Conservation (phyloP, 2,329 filamentous ascomycete species). For the Colletotrichum sp. region DNA sequence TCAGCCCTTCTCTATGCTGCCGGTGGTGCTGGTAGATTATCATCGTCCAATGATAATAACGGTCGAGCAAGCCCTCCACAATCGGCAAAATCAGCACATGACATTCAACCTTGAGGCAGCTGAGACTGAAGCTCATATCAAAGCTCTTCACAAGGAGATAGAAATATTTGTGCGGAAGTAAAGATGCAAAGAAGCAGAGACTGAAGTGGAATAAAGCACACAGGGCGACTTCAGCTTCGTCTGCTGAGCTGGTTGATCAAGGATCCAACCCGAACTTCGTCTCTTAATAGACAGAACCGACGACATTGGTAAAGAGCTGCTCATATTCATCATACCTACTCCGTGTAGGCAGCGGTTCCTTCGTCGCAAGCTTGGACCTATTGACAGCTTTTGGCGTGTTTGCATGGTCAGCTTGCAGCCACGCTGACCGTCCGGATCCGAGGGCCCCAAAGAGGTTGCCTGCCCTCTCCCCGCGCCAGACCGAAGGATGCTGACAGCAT, state of each 20-base stretch:
- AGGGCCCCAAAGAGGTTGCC: not conserved
- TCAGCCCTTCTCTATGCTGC: not conserved
- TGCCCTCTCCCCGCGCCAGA: not conserved
- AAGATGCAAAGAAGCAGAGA: accelerated
- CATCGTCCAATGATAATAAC: not conserved
- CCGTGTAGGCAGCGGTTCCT: not conserved
- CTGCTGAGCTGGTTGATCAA: not conserved
- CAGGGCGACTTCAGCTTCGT: not conserved
- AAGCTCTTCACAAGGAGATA: accelerated
- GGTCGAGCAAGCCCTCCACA: not conserved
- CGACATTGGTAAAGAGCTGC: too few species aligned
- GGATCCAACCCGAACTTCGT: not conserved
- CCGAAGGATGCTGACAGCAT: not conserved
- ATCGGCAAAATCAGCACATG: accelerated
- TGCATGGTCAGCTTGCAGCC: not conserved
- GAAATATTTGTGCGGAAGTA: not conserved
- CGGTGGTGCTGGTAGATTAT: not conserved
- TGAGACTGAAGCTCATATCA: not conserved
- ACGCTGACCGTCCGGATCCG: not conserved
- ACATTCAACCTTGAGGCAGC: accelerated
- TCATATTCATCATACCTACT: too few species aligned
- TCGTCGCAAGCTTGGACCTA: not conserved
- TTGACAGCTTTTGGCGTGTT: not conserved
- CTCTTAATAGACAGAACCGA: too few species aligned
- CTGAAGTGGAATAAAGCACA: not conserved